Evolutionary conservation across 805 yeast genomes (phyloP).

Genomic region (Komagataella populi): DNA sequence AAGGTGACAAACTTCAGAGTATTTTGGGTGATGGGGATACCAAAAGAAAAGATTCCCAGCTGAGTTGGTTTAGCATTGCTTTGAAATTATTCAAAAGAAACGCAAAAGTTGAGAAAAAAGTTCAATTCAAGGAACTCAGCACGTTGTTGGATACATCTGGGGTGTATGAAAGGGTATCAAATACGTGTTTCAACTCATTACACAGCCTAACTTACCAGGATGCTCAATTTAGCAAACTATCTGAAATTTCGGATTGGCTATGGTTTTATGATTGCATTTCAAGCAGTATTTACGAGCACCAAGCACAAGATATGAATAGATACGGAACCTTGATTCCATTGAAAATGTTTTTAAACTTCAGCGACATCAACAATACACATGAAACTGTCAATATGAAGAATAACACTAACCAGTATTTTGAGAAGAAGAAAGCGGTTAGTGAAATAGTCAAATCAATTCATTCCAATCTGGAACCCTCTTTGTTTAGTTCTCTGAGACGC

Average conservation of each 20-base stretch:
- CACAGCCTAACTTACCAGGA: slow-evolving; percentile 53
- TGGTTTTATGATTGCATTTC: slow-evolving; percentile 51
- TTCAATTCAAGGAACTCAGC: slow-evolving; percentile 33
- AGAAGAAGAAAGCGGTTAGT: slow-evolving; percentile 18
- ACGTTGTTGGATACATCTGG: slow-evolving; percentile 31
- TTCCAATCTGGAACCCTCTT: slow-evolving; percentile 16
- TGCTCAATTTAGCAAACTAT: slow-evolving; percentile 44
- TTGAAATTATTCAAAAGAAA: slow-evolving; percentile 46
- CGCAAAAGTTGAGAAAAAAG: slow-evolving; percentile 27
- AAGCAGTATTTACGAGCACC: slow-evolving; percentile 22
- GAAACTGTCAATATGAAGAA: slow-evolving; percentile 7
- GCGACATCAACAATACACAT: slow-evolving; percentile 34
- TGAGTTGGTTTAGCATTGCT: slow-evolving; percentile 57
- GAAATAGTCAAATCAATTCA: slow-evolving; percentile 19
- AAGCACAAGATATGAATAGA: slow-evolving; percentile 31
- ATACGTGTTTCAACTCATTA: slow-evolving; percentile 61
- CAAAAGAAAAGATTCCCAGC: slow-evolving; percentile 41
- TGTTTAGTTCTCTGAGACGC: slow-evolving; percentile 15
- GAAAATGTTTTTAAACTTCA: slow-evolving; percentile 51
- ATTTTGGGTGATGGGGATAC: slow-evolving; percentile 9
- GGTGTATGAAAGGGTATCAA: slow-evolving; percentile 48
- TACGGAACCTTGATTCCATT: slow-evolving; percentile 46
- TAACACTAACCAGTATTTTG: slow-evolving; percentile 25
- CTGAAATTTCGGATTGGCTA: slow-evolving; percentile 62
- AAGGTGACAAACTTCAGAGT: slow-evolving; percentile 12